Base-by-base conservation (phyloP, 2,329 filamentous ascomycete species). In the Aspergillus pseudotamarii region DNA sequence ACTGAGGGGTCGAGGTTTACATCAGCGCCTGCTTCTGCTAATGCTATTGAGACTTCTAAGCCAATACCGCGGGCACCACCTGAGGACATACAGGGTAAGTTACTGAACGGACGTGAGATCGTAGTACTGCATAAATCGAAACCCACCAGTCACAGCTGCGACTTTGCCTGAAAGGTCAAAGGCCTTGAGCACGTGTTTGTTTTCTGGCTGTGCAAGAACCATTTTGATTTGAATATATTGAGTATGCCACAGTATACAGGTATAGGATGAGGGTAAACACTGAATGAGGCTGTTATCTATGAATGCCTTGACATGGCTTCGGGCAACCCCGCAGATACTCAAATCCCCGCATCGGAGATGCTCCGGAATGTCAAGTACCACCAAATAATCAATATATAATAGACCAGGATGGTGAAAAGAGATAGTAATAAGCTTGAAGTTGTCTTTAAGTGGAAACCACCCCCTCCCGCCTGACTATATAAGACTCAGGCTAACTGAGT, bases 21-120 rank as follows among this genome's bases (percentile, higher is more conserved):
- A 53, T 77, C 70, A 5, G 79, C 78, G 11, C 80, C 80, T 19
- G 78, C 76, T 65, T 78, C 73, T 6, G 78, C 78, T 21, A 77
- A 69, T n/a, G 72, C 78, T 41, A 73, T 71, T 4, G 78, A 75
- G n/a, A 82, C 77, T 45, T 77, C 78, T 9, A 78, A 69, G 1
- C 76, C 77, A 21, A 79, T 79, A 19, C 77, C 77, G 21, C 74
- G 71, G 5, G 72, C 73, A 21, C 72, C 76, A 9, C 76, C 76
- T 66, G 14, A 21, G 6, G 14, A 8, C 26, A 30, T 11, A 16
- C 2, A 16, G 5, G 19, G 4, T 46, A 46, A 26, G 45, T 26
- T 23, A 26, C 11, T 26, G 11, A 9, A 4, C 45, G 0, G 1
- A 21, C 0, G 9, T 26, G 12, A 11, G 1, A 21, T 43, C 3